Evolutionary conservation across 805 yeast species (phyloP).

Genomic region (Monosporozyma unispora): DNA sequence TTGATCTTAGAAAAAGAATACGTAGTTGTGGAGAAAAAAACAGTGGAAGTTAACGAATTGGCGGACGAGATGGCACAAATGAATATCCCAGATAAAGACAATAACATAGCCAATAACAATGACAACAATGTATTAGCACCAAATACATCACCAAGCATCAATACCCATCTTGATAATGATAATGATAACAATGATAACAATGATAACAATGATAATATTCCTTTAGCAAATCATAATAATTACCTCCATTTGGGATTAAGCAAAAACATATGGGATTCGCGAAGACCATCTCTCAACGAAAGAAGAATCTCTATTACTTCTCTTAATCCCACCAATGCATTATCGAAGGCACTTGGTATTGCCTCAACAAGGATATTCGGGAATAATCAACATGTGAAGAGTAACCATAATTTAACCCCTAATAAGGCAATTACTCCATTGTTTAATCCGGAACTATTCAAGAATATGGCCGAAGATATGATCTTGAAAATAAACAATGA

Average conservation of each 20-base stretch:
- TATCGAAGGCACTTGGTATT: conserved; percentile 76
- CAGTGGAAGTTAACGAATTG: conserved; percentile 89
- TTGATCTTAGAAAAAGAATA: conserved; percentile 68
- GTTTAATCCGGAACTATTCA: conserved; percentile 23
- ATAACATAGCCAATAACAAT: neutral
- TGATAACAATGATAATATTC: neutral
- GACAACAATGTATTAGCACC: neutral
- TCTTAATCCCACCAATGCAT: conserved; percentile 74
- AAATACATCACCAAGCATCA: too few relatives aligned
- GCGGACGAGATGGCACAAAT: conserved; percentile 76
- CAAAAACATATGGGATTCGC: conserved; percentile 9
- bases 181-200: neutral
- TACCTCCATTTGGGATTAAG: neutral
- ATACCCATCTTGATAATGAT: neutral
- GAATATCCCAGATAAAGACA: conserved; percentile 5
- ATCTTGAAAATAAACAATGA: conserved; percentile 22
- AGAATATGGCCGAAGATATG: conserved; percentile 27
- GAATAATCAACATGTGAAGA: conserved; percentile 5
- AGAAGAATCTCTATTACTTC: conserved; percentile 58
- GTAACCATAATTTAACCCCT: conserved; percentile 16
- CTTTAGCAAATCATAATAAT: neutral
- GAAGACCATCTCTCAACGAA: conserved; percentile 56
- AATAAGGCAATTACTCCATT: conserved; percentile 10
- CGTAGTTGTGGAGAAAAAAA: conserved; percentile 89
- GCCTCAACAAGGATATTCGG: conserved; percentile 88